Conservation (phyloP, 768 basidiomycete species). For the Arthromyces matolae region DNA sequence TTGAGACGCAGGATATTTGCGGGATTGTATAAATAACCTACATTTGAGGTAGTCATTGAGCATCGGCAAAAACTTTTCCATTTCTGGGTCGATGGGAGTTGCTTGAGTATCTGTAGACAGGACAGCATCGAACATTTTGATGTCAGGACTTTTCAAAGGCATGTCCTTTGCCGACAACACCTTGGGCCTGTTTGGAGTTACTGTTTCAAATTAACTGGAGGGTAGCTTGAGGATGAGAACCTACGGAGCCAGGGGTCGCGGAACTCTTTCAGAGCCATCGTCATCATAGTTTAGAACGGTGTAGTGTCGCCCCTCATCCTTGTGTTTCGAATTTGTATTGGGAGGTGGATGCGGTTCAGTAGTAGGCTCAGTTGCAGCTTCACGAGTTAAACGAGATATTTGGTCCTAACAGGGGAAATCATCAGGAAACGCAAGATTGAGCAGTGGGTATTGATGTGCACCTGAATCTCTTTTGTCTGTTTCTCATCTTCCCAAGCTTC, state of each 20-base stretch:
- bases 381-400: constrained; percentile 50
- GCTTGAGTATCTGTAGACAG: constrained; percentile 32
- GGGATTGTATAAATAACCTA: constrained; percentile 28
- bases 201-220: neutral
- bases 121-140: constrained; percentile 75
- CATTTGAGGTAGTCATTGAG: constrained; percentile 70
- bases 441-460: constrained; percentile 24
- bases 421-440: neutral
- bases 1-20: neutral
- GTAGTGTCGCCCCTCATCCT: constrained; percentile 45
- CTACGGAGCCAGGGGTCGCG: constrained; percentile 39
- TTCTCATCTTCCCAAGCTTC: constrained; percentile 63
- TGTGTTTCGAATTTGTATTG: constrained; percentile 24
- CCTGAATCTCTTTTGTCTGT: constrained; percentile 59
- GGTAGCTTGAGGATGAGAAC: neutral
- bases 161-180: constrained; percentile 51
- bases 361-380: constrained; percentile 23
- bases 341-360: constrained; percentile 13
- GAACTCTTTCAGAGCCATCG: constrained; percentile 20
- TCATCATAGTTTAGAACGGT: constrained; percentile 39
- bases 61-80: constrained; percentile 76
- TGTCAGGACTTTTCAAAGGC: constrained; percentile 34
- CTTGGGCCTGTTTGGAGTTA: constrained; percentile 45
- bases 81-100: constrained; percentile 47
- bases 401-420: constrained; percentile 41